These are phyloP conservation scores for Ophiostoma sp. DNA, from an alignment of 2,329 filamentous ascomycete species.

Conservation along the genomic window DNA sequence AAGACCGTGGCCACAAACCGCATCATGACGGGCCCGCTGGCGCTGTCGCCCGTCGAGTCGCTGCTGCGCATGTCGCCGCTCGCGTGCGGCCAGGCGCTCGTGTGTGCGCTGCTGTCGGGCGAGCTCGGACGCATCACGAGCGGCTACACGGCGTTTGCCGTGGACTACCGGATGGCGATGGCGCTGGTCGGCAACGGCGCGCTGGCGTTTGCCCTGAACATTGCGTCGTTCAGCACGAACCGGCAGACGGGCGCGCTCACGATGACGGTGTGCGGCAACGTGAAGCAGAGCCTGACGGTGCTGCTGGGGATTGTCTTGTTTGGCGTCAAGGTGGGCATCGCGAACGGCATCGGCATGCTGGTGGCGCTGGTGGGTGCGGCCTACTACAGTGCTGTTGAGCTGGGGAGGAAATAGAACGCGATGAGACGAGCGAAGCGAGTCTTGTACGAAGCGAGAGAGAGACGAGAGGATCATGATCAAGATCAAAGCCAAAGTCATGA, in stretches of 20 bases:
- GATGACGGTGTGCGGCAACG: conserved; percentile 54
- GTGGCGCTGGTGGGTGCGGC: conserved; percentile 51
- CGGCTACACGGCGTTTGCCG: conserved; percentile 13
- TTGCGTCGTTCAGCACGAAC: conserved; percentile 53
- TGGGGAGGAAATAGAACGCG: conserved; percentile 29
- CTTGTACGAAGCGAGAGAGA: too few species aligned
- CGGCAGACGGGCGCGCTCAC: conserved; percentile 52
- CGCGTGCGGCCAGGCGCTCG: conserved; percentile 49
- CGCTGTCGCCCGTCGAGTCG: conserved; percentile 54
- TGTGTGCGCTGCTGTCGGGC: conserved; percentile 47
- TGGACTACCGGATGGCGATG: conserved; percentile 30
- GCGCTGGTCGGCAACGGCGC: conserved; percentile 47
- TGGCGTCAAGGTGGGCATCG: conserved; percentile 44
- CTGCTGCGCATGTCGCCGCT: conserved; percentile 58
- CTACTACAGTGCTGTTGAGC: conserved; percentile 53
- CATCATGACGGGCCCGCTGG: conserved; percentile 56
- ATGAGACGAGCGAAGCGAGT: background rate
- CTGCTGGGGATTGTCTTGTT: conserved; percentile 49
- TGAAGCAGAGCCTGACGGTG: conserved; percentile 54
- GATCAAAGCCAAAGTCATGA: background rate
- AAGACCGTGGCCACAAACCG: conserved; percentile 61
- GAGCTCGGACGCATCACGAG: conserved; percentile 39
- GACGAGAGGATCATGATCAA: background rate
- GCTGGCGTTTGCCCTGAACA: conserved; percentile 51
- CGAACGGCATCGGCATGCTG: conserved; percentile 51